Evolutionary conservation across 768 basidiomycete species (phyloP).

Genomic region (Termitomyces sp.): DNA sequence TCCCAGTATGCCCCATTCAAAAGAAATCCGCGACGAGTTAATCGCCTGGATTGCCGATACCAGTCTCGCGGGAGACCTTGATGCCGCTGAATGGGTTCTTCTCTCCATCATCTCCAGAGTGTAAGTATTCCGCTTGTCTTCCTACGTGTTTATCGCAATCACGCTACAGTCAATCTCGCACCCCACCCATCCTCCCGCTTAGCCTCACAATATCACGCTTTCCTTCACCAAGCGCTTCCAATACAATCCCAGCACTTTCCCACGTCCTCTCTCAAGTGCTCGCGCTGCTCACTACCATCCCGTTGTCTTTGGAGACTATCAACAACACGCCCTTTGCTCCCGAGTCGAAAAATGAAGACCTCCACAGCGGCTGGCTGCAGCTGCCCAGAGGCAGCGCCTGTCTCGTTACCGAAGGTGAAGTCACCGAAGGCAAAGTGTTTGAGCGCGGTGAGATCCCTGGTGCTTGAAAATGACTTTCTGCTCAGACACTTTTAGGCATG

Average conservation of each 20-base stretch:
- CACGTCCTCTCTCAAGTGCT: constrained; percentile 53
- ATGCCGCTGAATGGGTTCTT: constrained; percentile 74
- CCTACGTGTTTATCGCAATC: not conserved
- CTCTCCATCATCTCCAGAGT: constrained; percentile 54
- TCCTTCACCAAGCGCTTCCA: constrained; percentile 29
- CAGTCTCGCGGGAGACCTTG: constrained; percentile 59
- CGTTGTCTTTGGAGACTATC: constrained; percentile 56
- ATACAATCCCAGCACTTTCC: constrained; percentile 41
- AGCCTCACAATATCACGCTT: constrained; percentile 61
- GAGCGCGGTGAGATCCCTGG: constrained; percentile 41
- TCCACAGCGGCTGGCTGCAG: constrained; percentile 72
- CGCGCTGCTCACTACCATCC: constrained; percentile 48
- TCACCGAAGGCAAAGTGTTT: constrained; percentile 62
- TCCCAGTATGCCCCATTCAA: constrained; percentile 19
- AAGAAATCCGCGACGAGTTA: constrained; percentile 43
- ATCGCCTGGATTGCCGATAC: constrained; percentile 71
- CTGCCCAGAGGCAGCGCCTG: constrained; percentile 56
- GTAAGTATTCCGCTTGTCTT: constrained; percentile 35
- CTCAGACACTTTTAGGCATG: constrained; percentile 34
- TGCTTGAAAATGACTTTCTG: not conserved
- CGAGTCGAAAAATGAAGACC: constrained; percentile 63
- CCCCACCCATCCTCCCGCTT: constrained; percentile 61
- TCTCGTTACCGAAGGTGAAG: constrained; percentile 59
- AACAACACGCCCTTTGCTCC: constrained; percentile 58
- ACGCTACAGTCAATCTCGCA: constrained; percentile 54